Evolutionary conservation across 352 stramenopile genomes (phyloP).

Genomic region (Phytophthora meadii): DNA sequence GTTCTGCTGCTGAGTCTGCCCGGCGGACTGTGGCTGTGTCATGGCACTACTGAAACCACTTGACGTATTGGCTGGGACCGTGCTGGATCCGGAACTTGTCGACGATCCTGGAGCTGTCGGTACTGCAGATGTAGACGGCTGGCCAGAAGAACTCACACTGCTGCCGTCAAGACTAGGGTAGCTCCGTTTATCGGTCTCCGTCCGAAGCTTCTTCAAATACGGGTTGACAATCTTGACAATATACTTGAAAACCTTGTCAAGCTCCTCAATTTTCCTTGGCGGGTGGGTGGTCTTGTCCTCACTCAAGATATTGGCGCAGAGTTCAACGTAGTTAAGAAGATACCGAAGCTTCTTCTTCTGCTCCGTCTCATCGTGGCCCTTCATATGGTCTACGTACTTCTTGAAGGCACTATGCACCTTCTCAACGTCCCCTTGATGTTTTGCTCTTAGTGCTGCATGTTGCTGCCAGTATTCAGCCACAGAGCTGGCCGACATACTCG

Average conservation of each 20-base stretch:
- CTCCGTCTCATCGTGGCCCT: conserved; percentile 86
- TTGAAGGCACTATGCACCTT: conserved; percentile 89
- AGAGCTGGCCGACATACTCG: conserved; percentile 41
- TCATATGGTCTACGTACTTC: conserved; percentile 91
- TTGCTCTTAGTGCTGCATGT: conserved; percentile 74
- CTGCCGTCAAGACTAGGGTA: conserved; percentile 29
- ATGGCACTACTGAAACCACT: conserved; percentile 30
- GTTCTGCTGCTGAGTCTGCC: conserved; percentile 32
- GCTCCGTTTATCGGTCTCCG: conserved; percentile 80
- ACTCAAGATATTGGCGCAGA: conserved; percentile 80
- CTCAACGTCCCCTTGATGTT: conserved; percentile 83
- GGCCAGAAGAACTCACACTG: conserved; percentile 13
- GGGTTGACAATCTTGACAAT: conserved; percentile 90
- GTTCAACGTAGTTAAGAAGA: conserved; percentile 83
- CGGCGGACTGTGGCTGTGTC: conserved; percentile 27
- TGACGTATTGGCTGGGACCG: conserved; percentile 15
- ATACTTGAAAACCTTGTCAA: conserved; percentile 92
- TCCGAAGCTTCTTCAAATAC: conserved; percentile 88
- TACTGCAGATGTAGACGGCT: conserved; percentile 15
- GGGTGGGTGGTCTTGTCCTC: conserved; percentile 78
- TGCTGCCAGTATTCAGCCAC: conserved; percentile 83
- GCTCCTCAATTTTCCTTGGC: conserved; percentile 78
- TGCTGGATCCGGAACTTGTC: conserved; percentile 20
- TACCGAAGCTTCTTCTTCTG: conserved; percentile 91
- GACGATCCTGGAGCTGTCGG: conserved; percentile 11